Evolutionary conservation across 2,329 filamentous ascomycete genomes (phyloP).

Genomic region (Phoma sp.): DNA sequence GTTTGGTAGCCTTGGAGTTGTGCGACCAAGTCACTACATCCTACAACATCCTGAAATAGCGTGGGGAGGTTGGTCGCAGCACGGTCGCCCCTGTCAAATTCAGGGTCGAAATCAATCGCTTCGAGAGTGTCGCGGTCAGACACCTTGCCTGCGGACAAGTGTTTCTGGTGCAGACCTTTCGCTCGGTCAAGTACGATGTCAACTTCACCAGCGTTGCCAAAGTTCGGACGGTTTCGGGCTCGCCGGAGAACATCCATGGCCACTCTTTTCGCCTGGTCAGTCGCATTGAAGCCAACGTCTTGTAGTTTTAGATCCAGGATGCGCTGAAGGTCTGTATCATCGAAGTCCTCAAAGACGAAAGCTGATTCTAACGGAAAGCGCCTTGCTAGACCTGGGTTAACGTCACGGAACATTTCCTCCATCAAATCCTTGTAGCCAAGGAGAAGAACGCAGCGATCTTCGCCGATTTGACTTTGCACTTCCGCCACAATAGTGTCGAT

Average conservation of each 20-base stretch:
- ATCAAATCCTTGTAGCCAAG: slow-evolving; percentile 75
- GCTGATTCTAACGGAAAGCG: slow-evolving; percentile 69
- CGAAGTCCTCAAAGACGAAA: slow-evolving; percentile 74
- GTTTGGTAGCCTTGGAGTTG: slow-evolving; percentile 63
- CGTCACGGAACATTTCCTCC: slow-evolving; percentile 74
- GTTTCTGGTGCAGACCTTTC: slow-evolving; percentile 59
- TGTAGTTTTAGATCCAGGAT: slow-evolving; percentile 71
- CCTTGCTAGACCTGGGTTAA: slow-evolving; percentile 72
- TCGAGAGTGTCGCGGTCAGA: slow-evolving; percentile 46
- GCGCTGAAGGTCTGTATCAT: slow-evolving; percentile 60
- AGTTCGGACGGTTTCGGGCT: slow-evolving; percentile 68
- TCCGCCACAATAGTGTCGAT: slow-evolving; percentile 78
- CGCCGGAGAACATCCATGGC: slow-evolving; percentile 67
- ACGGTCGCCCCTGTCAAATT: slow-evolving; percentile 61
- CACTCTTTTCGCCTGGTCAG: slow-evolving; percentile 56
- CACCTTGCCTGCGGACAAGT: slow-evolving; percentile 42
- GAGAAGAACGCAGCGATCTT: slow-evolving; percentile 75
- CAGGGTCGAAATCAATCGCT: slow-evolving; percentile 63
- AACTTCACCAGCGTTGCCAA: slow-evolving; percentile 77
- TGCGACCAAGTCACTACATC: slow-evolving; percentile 61
- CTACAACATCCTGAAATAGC: slow-evolving; percentile 66
- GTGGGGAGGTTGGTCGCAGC: slow-evolving; percentile 56
- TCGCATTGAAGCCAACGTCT: slow-evolving; percentile 60
- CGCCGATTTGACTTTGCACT: slow-evolving; percentile 71
- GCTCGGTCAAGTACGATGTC: slow-evolving; percentile 69